Base-by-base conservation (phyloP, 106 monocot genomes). In the Narthecium ossifragum region DNA sequence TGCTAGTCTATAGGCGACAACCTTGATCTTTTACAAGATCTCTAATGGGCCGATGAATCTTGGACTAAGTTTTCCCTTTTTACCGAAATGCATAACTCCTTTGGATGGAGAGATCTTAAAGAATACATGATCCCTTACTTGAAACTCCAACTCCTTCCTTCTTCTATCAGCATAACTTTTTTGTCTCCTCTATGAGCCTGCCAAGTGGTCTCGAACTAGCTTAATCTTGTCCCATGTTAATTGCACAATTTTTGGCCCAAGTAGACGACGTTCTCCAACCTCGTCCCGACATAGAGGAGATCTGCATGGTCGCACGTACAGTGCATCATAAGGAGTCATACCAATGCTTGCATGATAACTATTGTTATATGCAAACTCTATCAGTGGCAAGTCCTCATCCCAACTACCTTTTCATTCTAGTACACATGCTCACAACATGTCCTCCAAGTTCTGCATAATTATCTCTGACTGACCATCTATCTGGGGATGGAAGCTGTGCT, bases 241-340 rank as follows among this genome's bases (percentile, higher is more conserved):
- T 14, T 27, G 22, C 0, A 45, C 24, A 12, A 28, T 27, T 24
- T 45, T 25, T 4, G 28, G 28, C 7, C 41, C 26, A 0, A 30
- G 24, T 15, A 45, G 3, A 2, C 26, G 8, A 8, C 30, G 14
- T 46, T 61, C 40, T n/a, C 43, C 61, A 6, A 46, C 46, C 12
- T 43, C 41, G 26, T 29, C n/a, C 61, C 28, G 27, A 30, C 27
- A 61, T 2, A 46, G 3, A 26, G 45, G 61, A 6, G 46, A 45
- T 30, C 26, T 26, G 46, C 61, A 61, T 0, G 14, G 7, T 46
- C 45, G 4, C 4, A 40, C 46, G 30, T 61, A 61, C 2, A 61
- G 26, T 27, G 45, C 61, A 2, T 45, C 61, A 61, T 46, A 61
- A 15, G 61, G 61, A 6, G 61, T 45, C 61, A 46, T 61, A 8